Evolutionary conservation across 495 filamentous ascomycete genomes (phyloP).

Genomic region (Neurospora sp.): DNA sequence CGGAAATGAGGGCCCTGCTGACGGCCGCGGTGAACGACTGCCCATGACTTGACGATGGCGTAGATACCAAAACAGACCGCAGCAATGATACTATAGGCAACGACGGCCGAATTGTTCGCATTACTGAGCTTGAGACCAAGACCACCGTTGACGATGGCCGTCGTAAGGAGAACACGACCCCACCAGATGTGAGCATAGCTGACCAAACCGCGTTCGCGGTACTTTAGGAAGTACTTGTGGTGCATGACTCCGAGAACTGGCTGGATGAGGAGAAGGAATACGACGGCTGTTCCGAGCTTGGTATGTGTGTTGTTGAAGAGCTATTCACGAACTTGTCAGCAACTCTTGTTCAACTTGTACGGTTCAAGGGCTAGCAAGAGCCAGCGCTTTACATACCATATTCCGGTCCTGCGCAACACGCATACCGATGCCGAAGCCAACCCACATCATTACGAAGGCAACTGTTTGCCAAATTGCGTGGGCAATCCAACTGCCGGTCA

Average conservation of each 20-base stretch:
- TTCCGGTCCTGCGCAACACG: slow-evolving; percentile 26
- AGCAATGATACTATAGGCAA: slow-evolving; percentile 52
- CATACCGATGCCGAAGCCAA: slow-evolving; percentile 54
- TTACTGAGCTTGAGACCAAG: slow-evolving; percentile 48
- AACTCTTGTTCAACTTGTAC: not conserved
- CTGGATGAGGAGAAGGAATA: slow-evolving; percentile 50
- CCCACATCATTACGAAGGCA: slow-evolving; percentile 44
- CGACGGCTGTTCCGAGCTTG: slow-evolving; percentile 49
- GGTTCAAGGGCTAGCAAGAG: not conserved
- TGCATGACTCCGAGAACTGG: slow-evolving; percentile 55
- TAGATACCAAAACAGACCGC: slow-evolving; percentile 43
- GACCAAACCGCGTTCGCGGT: slow-evolving; percentile 38
- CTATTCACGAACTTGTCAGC: slow-evolving; percentile 13
- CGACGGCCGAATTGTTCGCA: slow-evolving; percentile 33
- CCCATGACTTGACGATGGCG: slow-evolving; percentile 12
- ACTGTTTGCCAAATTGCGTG: slow-evolving; percentile 52
- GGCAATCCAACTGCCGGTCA: slow-evolving; percentile 37
- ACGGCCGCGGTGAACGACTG: slow-evolving; percentile 1
- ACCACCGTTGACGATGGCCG: slow-evolving; percentile 66
- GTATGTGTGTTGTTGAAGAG: slow-evolving; percentile 33
- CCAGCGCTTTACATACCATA: slow-evolving; percentile 25
- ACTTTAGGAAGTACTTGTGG: slow-evolving; percentile 45
- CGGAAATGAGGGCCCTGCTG: not conserved
- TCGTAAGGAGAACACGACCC: slow-evolving; percentile 48
- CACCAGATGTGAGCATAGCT: slow-evolving; percentile 61